Conservation (phyloP, 257 asterid genomes). For the Ocimum tenuiflorum region DNA sequence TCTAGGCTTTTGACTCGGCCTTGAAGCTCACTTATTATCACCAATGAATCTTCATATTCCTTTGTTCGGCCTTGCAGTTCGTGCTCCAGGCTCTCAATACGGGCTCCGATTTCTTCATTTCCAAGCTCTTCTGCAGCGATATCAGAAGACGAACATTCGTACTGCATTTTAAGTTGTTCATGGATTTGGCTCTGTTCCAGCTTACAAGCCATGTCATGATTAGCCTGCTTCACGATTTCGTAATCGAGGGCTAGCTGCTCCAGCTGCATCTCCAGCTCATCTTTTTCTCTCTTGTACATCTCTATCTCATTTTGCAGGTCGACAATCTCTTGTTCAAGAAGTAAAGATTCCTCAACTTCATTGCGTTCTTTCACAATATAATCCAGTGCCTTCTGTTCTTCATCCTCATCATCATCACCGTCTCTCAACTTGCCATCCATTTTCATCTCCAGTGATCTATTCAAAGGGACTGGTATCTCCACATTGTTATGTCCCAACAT, state of each 20-base stretch:
- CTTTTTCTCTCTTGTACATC: slow-evolving; percentile 62
- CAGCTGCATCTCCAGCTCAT: slow-evolving; percentile 81
- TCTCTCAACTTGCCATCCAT: slow-evolving; percentile 20
- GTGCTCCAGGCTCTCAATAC: slow-evolving; percentile 51
- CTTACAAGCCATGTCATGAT: slow-evolving; percentile 58
- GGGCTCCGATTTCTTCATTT: too few relatives aligned
- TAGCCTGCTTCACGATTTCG: slow-evolving; percentile 88
- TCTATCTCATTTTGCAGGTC: slow-evolving; percentile 63
- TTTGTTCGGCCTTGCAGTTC: slow-evolving; percentile 39
- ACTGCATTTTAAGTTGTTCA: slow-evolving; percentile 77
- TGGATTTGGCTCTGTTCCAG: slow-evolving; percentile 76
- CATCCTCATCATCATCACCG: slow-evolving; percentile 47
- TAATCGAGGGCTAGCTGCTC: slow-evolving; percentile 97
- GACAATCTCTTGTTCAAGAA: slow-evolving; percentile 55
- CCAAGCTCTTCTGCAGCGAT: slow-evolving; percentile 38
- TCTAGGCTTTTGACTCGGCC: slow-evolving; percentile 47
- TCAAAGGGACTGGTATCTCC: slow-evolving; percentile 27
- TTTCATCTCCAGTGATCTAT: slow-evolving; percentile 15
- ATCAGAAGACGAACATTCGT: slow-evolving; percentile 61
- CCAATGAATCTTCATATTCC: slow-evolving; percentile 35
- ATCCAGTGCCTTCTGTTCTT: slow-evolving; percentile 75
- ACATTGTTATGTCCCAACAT: slow-evolving; percentile 62
- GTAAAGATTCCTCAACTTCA: slow-evolving; percentile 41
- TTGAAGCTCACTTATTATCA: slow-evolving; percentile 44
- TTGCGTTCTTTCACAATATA: slow-evolving; percentile 61